Evolutionary conservation across 2,329 filamentous ascomycete species (phyloP), one percentile per base, ranked within the genome.

Genomic region (Hypoxylon sp.): DNA sequence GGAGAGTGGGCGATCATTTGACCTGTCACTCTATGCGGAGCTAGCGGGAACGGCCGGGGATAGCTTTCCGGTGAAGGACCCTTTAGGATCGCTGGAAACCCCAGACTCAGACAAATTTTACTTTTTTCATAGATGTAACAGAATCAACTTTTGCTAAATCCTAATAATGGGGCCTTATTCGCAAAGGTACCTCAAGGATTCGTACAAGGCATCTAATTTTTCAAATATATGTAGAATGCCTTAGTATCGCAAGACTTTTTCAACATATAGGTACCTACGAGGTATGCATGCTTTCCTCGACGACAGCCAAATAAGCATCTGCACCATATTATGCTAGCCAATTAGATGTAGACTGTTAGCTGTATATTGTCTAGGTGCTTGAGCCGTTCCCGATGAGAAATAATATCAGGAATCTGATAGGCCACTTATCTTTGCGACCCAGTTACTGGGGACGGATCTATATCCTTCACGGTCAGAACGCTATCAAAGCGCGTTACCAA

Each of bases 21-120:
- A 51, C 46, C 12, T 43, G 46, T 59, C 55, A 48, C 29, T 30
- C 30, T 16, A 25, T 27, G 45, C 30, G 41, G 53, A 48, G 27
- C 53, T 34, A 8, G 37, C 53, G 45, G 54, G 45, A 23, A 8
- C 30, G 46, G 1, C 45, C 46, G 55, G 55, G 46, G 25, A 14
- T 43, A 29, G 25, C 5, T 51, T 41, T 51, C 55, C 55, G 55
- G 34, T 25, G 34, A 43, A 21, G 16, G 34, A 37, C 29, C 29
- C 30, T 29, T 34, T 51, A 51, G 45, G 45, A 21, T 23, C 45
- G 19, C 16, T 47, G n/a, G 4, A 50, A 23, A 58, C 43, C 45
- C 55, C 55, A 25, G 32, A 23, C 45, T 7, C 23, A 37, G 8
- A 25, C n/a, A 11, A 55, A 21, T 55, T 39, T 54, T 37, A 47